These are phyloP conservation scores for Tetraselmis chui DNA, from an alignment of 139 green algal genomes.

Conservation along the genomic window DNA sequence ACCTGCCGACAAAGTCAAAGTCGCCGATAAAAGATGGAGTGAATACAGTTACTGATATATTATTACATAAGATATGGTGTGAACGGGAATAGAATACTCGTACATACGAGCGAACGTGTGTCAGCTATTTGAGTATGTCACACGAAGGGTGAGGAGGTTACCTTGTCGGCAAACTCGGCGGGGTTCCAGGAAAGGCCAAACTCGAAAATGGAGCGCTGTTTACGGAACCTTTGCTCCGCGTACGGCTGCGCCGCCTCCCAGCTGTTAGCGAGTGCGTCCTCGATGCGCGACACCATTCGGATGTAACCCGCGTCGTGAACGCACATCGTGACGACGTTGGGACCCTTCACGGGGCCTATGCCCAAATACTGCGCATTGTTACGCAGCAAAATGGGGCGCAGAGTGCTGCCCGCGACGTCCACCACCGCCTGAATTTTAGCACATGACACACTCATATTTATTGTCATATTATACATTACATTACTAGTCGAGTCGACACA, in stretches of 20 bases:
- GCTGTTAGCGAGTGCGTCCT: background rate
- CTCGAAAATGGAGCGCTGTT: slow-evolving; percentile 7
- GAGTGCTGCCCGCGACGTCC: background rate
- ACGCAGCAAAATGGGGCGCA: background rate
- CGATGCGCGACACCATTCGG: background rate
- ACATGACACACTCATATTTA: no score
- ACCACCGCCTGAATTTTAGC: background rate
- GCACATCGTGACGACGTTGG: background rate
- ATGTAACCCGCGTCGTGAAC: background rate
- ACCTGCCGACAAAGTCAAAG: no score
- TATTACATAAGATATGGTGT: no score
- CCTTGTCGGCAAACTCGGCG: slow-evolving; percentile 4
- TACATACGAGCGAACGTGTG: no score
- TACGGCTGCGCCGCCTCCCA: background rate
- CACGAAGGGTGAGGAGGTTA: no score
- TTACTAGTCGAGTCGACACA: no score
- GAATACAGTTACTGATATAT: no score
- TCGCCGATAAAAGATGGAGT: no score
- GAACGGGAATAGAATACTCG: no score
- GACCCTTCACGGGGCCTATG: background rate
- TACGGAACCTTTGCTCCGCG: background rate
- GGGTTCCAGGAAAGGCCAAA: slow-evolving; percentile 5
- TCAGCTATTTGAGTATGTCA: no score
- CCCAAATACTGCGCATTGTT: background rate
- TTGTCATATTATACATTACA: no score